A percentile compares a stretch with the other conserved stretches of the same genome.
These are phyloP conservation scores for Ceratocystis lukuohia DNA, from an alignment of 2,329 filamentous ascomycete species.

Conservation along the genomic window DNA sequence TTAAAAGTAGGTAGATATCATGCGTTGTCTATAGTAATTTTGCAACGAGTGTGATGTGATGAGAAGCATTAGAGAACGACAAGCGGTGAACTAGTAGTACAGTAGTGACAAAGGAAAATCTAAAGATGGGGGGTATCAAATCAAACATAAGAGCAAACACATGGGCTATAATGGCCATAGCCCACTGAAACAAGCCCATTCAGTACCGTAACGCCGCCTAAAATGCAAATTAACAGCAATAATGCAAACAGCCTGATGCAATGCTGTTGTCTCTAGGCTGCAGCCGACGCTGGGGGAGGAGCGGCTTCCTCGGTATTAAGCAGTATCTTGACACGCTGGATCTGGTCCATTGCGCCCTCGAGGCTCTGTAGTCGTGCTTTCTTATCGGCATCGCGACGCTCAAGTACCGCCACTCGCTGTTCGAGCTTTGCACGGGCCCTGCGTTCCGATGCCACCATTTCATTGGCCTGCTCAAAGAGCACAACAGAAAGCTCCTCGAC, in stretches of 20 bases:
- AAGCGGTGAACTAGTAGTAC: neutral
- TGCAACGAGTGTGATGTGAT: neutral
- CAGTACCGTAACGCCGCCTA: neutral
- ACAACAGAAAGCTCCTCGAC: slow-evolving; percentile 64
- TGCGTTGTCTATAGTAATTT: slow-evolving; percentile 4
- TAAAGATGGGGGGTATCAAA: slow-evolving; percentile 6
- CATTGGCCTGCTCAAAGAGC: slow-evolving; percentile 71
- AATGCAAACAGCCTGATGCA: neutral
- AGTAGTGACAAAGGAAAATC: slow-evolving; percentile 5
- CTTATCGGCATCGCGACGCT: slow-evolving; percentile 58
- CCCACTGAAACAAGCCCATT: neutral
- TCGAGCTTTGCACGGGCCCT: slow-evolving; percentile 57
- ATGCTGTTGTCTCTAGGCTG: slow-evolving; percentile 10
- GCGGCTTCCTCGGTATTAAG: slow-evolving; percentile 30
- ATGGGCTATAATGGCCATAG: neutral
- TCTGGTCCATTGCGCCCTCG: slow-evolving; percentile 56
- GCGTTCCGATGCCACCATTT: slow-evolving; percentile 72
- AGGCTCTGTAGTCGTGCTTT: slow-evolving; percentile 52
- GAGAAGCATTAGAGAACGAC: neutral
- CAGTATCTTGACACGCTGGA: slow-evolving; percentile 55
- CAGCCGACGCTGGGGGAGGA: slow-evolving; percentile 14
- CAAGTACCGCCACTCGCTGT: slow-evolving; percentile 53
- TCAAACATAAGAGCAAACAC: slow-evolving; percentile 6
- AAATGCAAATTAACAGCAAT: neutral
- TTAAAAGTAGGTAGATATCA: neutral